Evolutionary conservation across 2,329 filamentous ascomycete species (phyloP), one percentile per base, ranked within the genome.

Genomic region (Hymenoscyphus fructigenus): DNA sequence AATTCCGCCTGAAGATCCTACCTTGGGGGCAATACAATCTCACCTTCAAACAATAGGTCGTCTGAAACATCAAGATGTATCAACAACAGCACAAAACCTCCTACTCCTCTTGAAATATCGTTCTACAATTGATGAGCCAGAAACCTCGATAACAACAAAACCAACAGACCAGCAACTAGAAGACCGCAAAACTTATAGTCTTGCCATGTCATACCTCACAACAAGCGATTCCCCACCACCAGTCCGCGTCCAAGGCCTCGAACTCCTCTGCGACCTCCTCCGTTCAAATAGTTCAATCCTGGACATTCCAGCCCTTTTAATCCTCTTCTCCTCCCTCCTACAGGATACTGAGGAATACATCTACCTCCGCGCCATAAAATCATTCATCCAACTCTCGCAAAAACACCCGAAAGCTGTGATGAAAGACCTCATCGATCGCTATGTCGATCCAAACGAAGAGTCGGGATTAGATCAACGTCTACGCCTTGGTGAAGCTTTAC

Each of bases 311-410:
- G 83, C 87, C 1, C 80, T 87, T 2, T 79, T 89, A 0, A 84
- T 89, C 5, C 80, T 91, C 1, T 79, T 92, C 61, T 86, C 87
- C 0, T 85, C 84, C 10, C 80, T 91, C 0, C 78, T 92, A 1
- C 82, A 84, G 66, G 88, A 91, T 59, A 79, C 82, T 5, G 90
- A 92, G 63, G 88, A 91, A 63, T 93, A 89, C 72, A 87, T 92
- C 66, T 89, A 90, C 70, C 79, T 89, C 2, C 83, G 86, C n/a
- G 84, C 87, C 17, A 85, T 92, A 66, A 86, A 86, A 67, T 81
- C 88, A 1, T 85, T 91, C 65, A 71, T 74, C 0, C 83, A 86
- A 28, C 76, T 93, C 12, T 84, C 88, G 0, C 78, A 82, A 67
- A 82, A 80, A 63, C 88, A 91, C 60, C 87, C 89, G 0, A 84